Evolutionary conservation across 805 yeast genomes (phyloP).

Genomic region (Candida nanaspora): DNA sequence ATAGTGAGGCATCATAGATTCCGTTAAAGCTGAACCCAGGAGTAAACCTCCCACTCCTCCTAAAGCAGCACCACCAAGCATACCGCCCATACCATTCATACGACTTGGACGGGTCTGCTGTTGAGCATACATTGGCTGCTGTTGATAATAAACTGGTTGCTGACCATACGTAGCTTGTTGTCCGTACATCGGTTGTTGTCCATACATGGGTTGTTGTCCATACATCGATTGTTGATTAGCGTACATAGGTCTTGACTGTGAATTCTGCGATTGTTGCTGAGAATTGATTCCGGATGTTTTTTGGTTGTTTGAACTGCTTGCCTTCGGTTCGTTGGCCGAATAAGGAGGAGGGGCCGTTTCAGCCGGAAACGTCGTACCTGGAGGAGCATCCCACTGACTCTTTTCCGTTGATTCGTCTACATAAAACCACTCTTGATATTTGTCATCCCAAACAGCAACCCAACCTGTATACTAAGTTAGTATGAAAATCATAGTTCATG

Average conservation of each 20-base stretch:
- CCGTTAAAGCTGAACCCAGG: conserved; percentile 13
- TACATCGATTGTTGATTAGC: conserved; percentile 3
- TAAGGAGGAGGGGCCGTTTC: conserved; percentile 30
- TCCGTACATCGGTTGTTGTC: conserved; percentile 10
- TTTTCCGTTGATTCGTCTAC: conserved; percentile 65
- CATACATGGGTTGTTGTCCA: conserved; percentile 7
- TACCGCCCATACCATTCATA: conserved; percentile 21
- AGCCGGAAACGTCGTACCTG: conserved; percentile 39
- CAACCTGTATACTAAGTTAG: conserved; percentile 37
- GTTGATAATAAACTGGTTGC: conserved; percentile 10
- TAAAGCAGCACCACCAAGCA: conserved; percentile 25
- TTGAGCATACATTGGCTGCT: conserved; percentile 13
- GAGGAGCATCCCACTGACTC: conserved; percentile 90
- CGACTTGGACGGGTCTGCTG: conserved; percentile 14
- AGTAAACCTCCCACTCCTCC: conserved; percentile 25
- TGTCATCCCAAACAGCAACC: conserved; percentile 67
- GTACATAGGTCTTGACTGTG: not conserved
- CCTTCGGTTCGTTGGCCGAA: conserved; percentile 4
- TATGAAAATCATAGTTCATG: not conserved
- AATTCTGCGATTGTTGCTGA: conserved; percentile 2
- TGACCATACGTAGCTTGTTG: conserved; percentile 13
- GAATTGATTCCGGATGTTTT: not conserved
- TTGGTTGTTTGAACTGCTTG: not conserved
- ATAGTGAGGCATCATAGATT: conserved; percentile 8
- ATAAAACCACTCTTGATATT: conserved; percentile 65